Percentiles rank a stretch among this genome's conserved stretches.
Evolutionary conservation across 257 asterid species (phyloP).

Genomic region (Ligustrum vulgare): DNA sequence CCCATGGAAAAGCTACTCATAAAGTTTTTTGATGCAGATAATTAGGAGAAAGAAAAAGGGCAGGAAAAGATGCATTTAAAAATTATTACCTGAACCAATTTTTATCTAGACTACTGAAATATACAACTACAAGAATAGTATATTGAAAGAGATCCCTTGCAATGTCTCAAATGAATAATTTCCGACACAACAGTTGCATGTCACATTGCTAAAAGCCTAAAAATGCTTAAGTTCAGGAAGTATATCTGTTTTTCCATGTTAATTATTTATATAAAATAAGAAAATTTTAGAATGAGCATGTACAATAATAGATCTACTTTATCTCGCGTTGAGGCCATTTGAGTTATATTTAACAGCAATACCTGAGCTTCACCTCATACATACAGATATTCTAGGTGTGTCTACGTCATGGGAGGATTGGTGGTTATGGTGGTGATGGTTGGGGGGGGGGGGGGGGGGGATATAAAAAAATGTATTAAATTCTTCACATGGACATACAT

Average conservation of each 20-base stretch:
- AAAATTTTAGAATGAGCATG: background rate
- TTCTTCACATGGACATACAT: slow-evolving; percentile 47
- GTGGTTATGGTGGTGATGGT: background rate
- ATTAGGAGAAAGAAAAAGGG: slow-evolving; percentile 8
- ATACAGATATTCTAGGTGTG: slow-evolving; percentile 9
- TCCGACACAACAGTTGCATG: background rate
- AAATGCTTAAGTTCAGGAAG: background rate
- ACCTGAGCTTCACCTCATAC: background rate
- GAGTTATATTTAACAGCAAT: slow-evolving; percentile 11
- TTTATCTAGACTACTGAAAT: background rate
- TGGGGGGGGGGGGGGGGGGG: background rate
- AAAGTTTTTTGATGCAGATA: slow-evolving; percentile 2
- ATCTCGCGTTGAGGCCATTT: background rate
- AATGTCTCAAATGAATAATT: background rate
- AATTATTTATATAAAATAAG: background rate
- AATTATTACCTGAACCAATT: background rate
- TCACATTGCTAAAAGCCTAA: background rate
- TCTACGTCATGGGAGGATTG: background rate
- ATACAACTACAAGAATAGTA: background rate
- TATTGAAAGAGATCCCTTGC: background rate
- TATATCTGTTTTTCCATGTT: background rate
- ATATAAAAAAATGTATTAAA: background rate
- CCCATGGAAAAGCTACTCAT: background rate
- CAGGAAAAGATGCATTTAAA: slow-evolving; percentile 2
- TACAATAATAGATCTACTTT: background rate